These are phyloP conservation scores for Paramecium octaurelia DNA, from an alignment of 73 alveolate genomes.

Conservation along the genomic window DNA sequence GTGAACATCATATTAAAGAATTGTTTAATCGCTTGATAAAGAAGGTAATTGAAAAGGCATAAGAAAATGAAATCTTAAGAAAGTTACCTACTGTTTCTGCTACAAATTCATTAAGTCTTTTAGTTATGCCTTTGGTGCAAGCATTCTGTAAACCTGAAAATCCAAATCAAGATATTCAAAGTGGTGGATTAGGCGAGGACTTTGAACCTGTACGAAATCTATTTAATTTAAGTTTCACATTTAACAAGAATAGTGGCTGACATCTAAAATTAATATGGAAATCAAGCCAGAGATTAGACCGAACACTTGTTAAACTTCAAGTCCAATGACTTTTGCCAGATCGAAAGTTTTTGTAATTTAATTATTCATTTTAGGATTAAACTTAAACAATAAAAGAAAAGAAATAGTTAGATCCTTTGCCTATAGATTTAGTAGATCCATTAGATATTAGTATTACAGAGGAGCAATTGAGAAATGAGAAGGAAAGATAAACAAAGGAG, in stretches of 20 bases:
- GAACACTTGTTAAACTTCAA: not conserved
- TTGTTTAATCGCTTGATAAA: not conserved
- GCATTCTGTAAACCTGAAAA: not conserved
- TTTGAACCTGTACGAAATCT: not conserved
- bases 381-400: not conserved
- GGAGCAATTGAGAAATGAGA: not conserved
- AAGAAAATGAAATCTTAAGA: slow-evolving; percentile 21
- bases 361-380: not conserved
- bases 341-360: not conserved
- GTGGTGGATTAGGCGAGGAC: slow-evolving; percentile 31
- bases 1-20: not conserved
- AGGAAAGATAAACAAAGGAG: not conserved
- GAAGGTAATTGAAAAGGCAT: not conserved
- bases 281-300: not conserved
- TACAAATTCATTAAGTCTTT: not conserved
- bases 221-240: not conserved
- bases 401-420: slow-evolving; percentile 1
- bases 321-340: not conserved
- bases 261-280: not conserved
- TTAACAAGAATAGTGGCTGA: not conserved
- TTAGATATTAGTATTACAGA: slow-evolving; percentile 26
- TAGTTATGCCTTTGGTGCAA: not conserved
- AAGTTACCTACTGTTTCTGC: not conserved
- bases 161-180: not conserved
- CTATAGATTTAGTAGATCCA: slow-evolving; percentile 12